Percentiles rank a stretch among this genome's conserved stretches.
These are phyloP conservation scores for Thalassiosira mediterranea DNA, from an alignment of 352 stramenopile species.

Conservation along the genomic window DNA sequence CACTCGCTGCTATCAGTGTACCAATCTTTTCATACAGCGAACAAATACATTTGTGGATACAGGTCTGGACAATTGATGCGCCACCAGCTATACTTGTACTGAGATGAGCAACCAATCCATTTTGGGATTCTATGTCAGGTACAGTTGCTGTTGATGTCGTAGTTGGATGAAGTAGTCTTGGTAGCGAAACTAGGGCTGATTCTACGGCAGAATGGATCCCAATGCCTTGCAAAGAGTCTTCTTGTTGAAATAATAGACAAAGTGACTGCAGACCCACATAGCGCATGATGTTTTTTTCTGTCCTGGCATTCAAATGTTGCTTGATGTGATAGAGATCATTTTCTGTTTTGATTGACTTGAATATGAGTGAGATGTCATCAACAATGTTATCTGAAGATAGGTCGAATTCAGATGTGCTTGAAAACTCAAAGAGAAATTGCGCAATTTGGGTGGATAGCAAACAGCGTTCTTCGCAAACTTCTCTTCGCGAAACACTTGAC, in stretches of 20 bases:
- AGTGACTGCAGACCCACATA: conserved; percentile 56
- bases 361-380: conserved; percentile 55
- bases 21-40: conserved; percentile 43
- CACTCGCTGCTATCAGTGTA: conserved; percentile 26
- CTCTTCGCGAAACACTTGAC: conserved; percentile 16
- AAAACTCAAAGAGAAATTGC: conserved; percentile 55
- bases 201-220: conserved; percentile 44
- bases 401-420: conserved; percentile 8
- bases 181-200: conserved; percentile 43
- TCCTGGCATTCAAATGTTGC: conserved; percentile 35
- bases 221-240: conserved; percentile 43
- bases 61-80: conserved; percentile 39
- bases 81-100: conserved; percentile 43
- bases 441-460: conserved; percentile 26
- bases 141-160: background rate
- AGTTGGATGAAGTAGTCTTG: conserved; percentile 21
- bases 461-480: conserved; percentile 44
- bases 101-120: conserved; percentile 15
- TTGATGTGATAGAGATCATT: conserved; percentile 47
- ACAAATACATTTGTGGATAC: conserved; percentile 25
- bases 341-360: conserved; percentile 51
- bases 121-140: conserved; percentile 6
- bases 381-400: conserved; percentile 16
- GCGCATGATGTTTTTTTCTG: conserved; percentile 56
- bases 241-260: conserved; percentile 43